Base-by-base conservation (phyloP, 306 rosid genomes). In the Cajanus cajan region DNA sequence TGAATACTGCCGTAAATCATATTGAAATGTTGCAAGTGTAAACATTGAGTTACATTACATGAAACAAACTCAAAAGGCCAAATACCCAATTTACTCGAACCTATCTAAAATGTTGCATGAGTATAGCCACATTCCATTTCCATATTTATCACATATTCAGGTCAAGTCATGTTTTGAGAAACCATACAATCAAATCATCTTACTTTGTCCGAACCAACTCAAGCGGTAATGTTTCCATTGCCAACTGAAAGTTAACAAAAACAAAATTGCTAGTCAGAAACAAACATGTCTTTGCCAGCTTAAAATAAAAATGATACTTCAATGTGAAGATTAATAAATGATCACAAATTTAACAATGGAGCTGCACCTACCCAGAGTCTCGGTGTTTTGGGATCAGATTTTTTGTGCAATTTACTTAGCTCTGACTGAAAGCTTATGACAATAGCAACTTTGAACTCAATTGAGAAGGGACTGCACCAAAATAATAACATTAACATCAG, bases 191-290 rank as follows among this genome's bases (percentile, higher is more conserved):
- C 8, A 61, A 61, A 33, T 62, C 71, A 43, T 69, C 84, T 86
- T 74, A 89, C 86, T 70, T 84, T 65, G 86, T 41, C 76, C 98
- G 86, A 78, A 88, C 84, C 66, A 95, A 89, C 80, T 95, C 98
- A 41, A 95, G 96, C 0, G 98, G 98, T 61, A 95, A 78, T 65
- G 91, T 85, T 85, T 91, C 98, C 90, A 86, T 82, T 45, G 98
- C 98, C 81, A 84, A 78, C 98, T 95, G 91, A 47, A 80, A 78
- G 76, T 48, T 79, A 50, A 52, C 58, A 63, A 19, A 68, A 9
- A 39, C 31, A 41, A 45, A 51, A 69, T 21, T 31, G 48, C 44
- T n/a, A 81, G 79, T 73, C 24, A 54, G 33, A 41, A 64, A 64
- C 44, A 41, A 57, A 64, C 44, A 41, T 16, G 48, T 43, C 28